Evolutionary conservation across 768 basidiomycete genomes (phyloP).

Genomic region (Kwoniella dejecticola): DNA sequence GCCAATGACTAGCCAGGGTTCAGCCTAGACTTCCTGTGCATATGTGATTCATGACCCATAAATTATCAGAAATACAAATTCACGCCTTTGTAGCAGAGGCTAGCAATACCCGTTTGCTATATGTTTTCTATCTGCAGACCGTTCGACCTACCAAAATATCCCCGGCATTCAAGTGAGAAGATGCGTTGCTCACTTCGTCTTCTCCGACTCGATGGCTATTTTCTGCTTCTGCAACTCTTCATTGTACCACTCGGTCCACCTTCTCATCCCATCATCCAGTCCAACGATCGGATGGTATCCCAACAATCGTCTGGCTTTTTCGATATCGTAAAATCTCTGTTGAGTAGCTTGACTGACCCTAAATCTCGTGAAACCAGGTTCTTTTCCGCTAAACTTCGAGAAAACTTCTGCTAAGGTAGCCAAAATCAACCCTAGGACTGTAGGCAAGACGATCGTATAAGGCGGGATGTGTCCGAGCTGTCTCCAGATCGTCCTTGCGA

Average conservation of each 20-base stretch:
- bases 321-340: constrained; percentile 86
- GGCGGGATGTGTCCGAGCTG: constrained; percentile 62
- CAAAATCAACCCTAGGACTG: constrained; percentile 67
- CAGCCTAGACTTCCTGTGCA: too few species aligned
- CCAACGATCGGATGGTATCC: constrained; percentile 92
- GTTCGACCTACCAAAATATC: too few species aligned
- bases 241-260: constrained; percentile 51
- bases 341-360: constrained; percentile 79
- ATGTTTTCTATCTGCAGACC: too few species aligned
- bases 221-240: constrained; percentile 42
- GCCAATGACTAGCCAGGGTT: too few species aligned
- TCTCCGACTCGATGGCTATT: constrained; percentile 24
- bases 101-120: too few species aligned
- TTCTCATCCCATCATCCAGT: constrained; percentile 80
- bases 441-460: constrained; percentile 63
- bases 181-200: constrained; percentile 48
- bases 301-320: constrained; percentile 74
- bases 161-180: too few species aligned
- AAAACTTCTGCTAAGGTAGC: constrained; percentile 74
- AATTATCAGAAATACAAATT: too few species aligned
- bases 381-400: constrained; percentile 71
- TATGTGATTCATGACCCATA: too few species aligned
- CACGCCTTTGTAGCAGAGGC: too few species aligned
- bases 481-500: constrained; percentile 75
- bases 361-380: constrained; percentile 81